A percentile compares a stretch with the other conserved stretches of the same genome.
phyloP scores from a whole-genome alignment of 2,329 filamentous ascomycete species.

The Fusarium annulatum region DNA sequence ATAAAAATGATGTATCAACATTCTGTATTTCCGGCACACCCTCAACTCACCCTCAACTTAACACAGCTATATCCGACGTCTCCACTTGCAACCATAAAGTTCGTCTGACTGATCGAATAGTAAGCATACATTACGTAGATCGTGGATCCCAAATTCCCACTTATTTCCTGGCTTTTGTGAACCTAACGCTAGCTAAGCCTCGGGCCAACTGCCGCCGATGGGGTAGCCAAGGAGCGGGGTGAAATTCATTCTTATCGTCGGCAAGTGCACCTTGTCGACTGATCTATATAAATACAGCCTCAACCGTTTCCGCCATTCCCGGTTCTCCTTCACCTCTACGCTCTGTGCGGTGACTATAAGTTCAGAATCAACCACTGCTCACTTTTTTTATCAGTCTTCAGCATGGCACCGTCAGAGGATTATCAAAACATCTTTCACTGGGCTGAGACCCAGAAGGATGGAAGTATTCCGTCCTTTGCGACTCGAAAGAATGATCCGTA shows the following conservation, averaged over 20 bases:
- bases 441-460: conserved; percentile 70
- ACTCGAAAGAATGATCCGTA: conserved; percentile 56
- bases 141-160: neutral
- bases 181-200: neutral
- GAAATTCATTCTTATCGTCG: neutral
- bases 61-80: neutral
- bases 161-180: neutral
- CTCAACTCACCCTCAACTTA: neutral
- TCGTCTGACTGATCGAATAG: conserved; percentile 26
- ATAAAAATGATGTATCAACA: neutral
- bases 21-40: neutral
- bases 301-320: neutral
- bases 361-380: no score
- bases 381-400: neutral
- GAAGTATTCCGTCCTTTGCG: conserved; percentile 63
- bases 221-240: neutral
- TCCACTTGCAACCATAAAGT: neutral
- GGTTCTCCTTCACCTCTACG: neutral
- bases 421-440: conserved; percentile 66
- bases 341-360: neutral
- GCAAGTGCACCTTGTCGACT: neutral
- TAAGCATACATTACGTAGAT: conserved; percentile 13
- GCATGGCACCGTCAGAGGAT: conserved; percentile 43
- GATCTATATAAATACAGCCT: neutral
- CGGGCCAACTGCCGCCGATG: neutral